Percentiles rank a stretch among this genome's conserved stretches.
phyloP scores from a whole-genome alignment of 2,329 filamentous ascomycete species.

The Akanthomyces dipterigenus region DNA sequence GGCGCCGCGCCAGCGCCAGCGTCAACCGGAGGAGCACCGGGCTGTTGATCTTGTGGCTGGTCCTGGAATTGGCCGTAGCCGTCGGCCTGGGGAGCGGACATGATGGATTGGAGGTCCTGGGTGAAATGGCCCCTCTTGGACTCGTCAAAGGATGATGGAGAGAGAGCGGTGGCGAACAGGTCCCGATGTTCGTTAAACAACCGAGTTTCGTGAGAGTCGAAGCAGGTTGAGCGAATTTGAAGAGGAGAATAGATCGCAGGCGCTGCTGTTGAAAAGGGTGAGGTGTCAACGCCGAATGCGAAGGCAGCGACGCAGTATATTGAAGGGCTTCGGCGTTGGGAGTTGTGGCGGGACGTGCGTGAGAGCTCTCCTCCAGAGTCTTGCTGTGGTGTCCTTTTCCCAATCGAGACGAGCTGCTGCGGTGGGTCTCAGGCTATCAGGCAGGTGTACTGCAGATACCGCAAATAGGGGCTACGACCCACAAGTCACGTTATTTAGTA shows the following conservation, averaged over 20 bases:
- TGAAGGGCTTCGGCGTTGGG: constrained; percentile 6
- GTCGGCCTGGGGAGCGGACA: constrained; percentile 52
- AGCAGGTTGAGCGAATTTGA: neutral
- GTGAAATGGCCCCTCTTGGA: neutral
- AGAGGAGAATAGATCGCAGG: neutral
- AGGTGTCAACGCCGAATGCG: constrained; percentile 7
- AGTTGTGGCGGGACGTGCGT: constrained; percentile 10
- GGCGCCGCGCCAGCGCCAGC: constrained; percentile 33
- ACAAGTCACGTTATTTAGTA: too few species aligned
- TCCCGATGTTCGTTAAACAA: constrained; percentile 6
- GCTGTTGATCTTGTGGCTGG: constrained; percentile 35
- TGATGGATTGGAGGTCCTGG: constrained; percentile 26
- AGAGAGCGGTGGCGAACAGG: constrained; percentile 18
- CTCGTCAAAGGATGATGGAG: constrained; percentile 18
- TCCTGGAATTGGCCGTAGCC: constrained; percentile 44
- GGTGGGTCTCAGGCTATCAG: too few species aligned
- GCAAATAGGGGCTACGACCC: too few species aligned
- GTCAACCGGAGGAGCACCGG: constrained; percentile 25
- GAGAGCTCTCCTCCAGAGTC: constrained; percentile 8
- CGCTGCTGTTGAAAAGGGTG: neutral
- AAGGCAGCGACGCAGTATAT: constrained; percentile 7
- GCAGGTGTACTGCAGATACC: too few species aligned
- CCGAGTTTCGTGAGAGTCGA: neutral
- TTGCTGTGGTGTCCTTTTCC: constrained; percentile 13
- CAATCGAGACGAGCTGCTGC: constrained; percentile 3